A percentile compares a stretch with the other conserved stretches of the same genome.
phyloP scores from a whole-genome alignment of 805 yeast genomes.

The Candida arabinofermentans region DNA sequence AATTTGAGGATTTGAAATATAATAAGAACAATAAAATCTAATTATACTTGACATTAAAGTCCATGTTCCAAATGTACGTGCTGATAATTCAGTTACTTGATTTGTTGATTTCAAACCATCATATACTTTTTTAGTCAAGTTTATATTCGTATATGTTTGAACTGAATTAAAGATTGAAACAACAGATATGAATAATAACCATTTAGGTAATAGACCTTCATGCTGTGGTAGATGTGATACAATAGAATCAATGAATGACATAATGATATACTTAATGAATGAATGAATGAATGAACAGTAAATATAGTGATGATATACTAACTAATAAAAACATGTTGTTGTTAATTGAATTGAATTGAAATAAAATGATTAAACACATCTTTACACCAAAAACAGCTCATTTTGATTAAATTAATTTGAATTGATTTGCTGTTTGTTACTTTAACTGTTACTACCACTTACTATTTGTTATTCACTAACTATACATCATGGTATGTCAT shows the following conservation, averaged over 20 bases:
- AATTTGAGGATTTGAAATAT: constrained; percentile 62
- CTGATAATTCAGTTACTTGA: constrained; percentile 62
- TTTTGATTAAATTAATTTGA: too few relatives aligned
- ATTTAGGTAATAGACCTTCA: constrained; percentile 66
- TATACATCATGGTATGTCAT: too few relatives aligned
- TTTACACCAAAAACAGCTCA: too few relatives aligned
- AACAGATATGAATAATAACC: constrained; percentile 76
- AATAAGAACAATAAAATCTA: constrained; percentile 82
- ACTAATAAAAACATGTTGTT: too few relatives aligned
- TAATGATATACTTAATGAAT: not conserved
- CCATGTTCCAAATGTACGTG: constrained; percentile 99
- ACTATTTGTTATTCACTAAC: too few relatives aligned
- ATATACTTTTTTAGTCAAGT: constrained; percentile 78
- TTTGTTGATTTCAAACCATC: constrained; percentile 54
- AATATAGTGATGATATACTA: too few relatives aligned
- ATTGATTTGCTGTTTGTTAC: too few relatives aligned
- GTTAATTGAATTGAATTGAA: too few relatives aligned
- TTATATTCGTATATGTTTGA: constrained; percentile 73
- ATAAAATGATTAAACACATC: too few relatives aligned
- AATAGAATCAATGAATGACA: constrained; percentile 24
- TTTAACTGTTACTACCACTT: too few relatives aligned
- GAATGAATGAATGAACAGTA: too few relatives aligned
- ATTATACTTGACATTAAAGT: constrained; percentile 82
- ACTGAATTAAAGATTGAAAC: constrained; percentile 90
- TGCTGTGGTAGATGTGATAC: constrained; percentile 36